Base-by-base conservation (phyloP, 495 filamentous ascomycete species). In the Penicillium paradoxum region DNA sequence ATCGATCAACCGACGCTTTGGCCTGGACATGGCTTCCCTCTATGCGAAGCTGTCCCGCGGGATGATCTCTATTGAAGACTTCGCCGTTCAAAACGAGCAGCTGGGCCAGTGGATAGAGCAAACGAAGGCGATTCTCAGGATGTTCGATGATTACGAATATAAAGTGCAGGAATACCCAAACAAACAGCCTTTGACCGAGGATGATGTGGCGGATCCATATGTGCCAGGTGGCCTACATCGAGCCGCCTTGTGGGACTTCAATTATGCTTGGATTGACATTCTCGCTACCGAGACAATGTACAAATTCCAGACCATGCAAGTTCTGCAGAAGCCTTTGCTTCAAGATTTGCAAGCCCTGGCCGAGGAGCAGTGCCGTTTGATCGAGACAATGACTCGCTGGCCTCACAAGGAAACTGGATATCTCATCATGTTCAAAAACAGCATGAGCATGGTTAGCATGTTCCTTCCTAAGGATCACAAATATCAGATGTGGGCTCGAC, bases 401-500 rank as follows among this genome's bases (percentile, higher is more conserved):
- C 86, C 87, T 1, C 73, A 82, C 9, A 85, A 82, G 48, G 85
- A 85, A 6, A 76, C 76, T 4, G 91, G 91, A 0, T 79, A 80
- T 34, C 64, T 88, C 34, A 72, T 95, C 17, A 79, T 81, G 24
- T 82, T 87, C 54, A 91, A 95, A 54, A 85, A 90, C 39, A 83
- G 80, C 57, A 70, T 96, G 19, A 86, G 81, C 4, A 84, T 97
- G 39, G 83, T 89, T 6, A 77, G 79, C 30, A 72, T 96, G 51
- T 95, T 92, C 64, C 66, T 96, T 25, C 89, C 84, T 8, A 83
- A 81, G 49, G 87, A 95, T 25, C 56, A 70, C 21, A 82, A 75
- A 62, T 80, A 95, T 65, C 77, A 81, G n/a, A 86, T 85, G 76
- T 98, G 91, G 92, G 77, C 83, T 54, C 83, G 89, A 50, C 79